A percentile compares a stretch with the other conserved stretches of the same genome.
Evolutionary conservation across 345 rosid genomes (phyloP).

Genomic region (Rubroshorea leprosula): DNA sequence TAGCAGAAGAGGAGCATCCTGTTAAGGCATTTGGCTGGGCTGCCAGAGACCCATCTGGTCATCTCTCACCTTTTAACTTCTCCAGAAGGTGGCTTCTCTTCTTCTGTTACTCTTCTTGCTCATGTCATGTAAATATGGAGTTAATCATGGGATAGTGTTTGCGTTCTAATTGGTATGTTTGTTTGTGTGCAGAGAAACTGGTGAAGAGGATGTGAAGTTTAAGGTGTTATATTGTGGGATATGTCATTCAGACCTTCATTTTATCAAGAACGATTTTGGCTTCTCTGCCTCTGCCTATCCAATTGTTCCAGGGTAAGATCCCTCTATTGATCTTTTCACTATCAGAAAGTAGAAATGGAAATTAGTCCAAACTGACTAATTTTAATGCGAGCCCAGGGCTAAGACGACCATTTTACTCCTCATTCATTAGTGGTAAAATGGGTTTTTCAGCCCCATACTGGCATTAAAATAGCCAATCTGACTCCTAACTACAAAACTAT

Average conservation of each 20-base stretch:
- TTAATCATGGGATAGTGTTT: too few relatives aligned
- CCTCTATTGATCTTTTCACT: background rate
- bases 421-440: too few relatives aligned
- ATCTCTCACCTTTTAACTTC: conserved; percentile 11
- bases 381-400: too few relatives aligned
- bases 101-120: too few relatives aligned
- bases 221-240: conserved; percentile 67
- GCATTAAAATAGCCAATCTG: too few relatives aligned
- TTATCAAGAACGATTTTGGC: conserved; percentile 48
- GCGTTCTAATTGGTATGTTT: background rate
- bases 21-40: conserved; percentile 10
- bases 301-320: conserved; percentile 62
- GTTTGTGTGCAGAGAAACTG: conserved; percentile 38
- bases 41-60: conserved; percentile 8
- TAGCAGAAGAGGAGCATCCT: background rate
- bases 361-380: background rate
- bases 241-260: conserved; percentile 60
- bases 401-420: too few relatives aligned
- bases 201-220: conserved; percentile 52
- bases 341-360: background rate
- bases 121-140: too few relatives aligned
- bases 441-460: too few relatives aligned
- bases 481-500: too few relatives aligned
- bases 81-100: conserved; percentile 5
- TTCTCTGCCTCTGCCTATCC: conserved; percentile 45